Conservation (phyloP, 2,329 filamentous ascomycete species). For the Torrubiellomyces zombiae region DNA sequence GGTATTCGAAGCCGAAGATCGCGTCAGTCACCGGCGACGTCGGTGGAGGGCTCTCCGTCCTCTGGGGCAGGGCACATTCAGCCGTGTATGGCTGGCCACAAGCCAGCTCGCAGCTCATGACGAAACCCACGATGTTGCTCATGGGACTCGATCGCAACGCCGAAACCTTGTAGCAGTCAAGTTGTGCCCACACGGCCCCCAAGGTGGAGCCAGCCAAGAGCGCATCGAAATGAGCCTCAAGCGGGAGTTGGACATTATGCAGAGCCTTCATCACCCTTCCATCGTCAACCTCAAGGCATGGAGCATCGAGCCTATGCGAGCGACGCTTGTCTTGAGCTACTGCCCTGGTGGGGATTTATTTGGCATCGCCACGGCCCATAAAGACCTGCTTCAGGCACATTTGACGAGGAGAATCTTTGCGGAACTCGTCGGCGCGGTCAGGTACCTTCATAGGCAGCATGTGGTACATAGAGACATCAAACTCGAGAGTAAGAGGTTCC, state of each 20-base stretch:
- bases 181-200: constrained; percentile 85
- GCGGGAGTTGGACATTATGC: constrained; percentile 88
- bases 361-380: constrained; percentile 66
- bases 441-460: constrained; percentile 66
- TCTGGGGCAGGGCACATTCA: constrained; percentile 89
- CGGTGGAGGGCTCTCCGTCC: constrained; percentile 66
- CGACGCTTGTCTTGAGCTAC: constrained; percentile 76
- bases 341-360: constrained; percentile 92
- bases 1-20: constrained; percentile 53
- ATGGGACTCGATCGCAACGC: constrained; percentile 35
- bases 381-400: constrained; percentile 46
- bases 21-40: constrained; percentile 51
- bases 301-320: constrained; percentile 66
- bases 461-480: constrained; percentile 98
- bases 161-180: constrained; percentile 86
- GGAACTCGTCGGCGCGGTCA: constrained; percentile 71
- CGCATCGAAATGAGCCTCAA: constrained; percentile 87
- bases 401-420: constrained; percentile 76
- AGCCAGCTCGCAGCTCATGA: constrained; percentile 46
- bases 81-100: constrained; percentile 80
- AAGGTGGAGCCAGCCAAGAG: constrained; percentile 83
- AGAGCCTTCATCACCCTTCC: constrained; percentile 72
- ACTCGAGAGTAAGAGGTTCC: constrained; percentile 77
- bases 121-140: constrained; percentile 13
- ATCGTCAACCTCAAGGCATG: constrained; percentile 85